phyloP scores from a whole-genome alignment of 2,329 filamentous ascomycete genomes.

The Colletotrichum sp. region DNA sequence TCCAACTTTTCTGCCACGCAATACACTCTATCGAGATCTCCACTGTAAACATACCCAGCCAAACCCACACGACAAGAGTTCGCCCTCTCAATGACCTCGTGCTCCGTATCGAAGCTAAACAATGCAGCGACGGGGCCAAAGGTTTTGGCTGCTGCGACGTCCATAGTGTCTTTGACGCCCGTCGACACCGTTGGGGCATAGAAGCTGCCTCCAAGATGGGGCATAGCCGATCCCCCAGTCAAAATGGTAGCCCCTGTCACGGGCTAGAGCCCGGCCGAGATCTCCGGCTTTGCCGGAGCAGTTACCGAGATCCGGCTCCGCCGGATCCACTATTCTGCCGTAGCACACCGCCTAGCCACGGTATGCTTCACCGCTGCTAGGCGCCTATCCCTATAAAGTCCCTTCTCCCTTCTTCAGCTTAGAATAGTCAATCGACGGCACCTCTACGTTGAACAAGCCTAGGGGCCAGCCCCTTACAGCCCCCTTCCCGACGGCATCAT shows the following conservation, averaged over 20 bases:
- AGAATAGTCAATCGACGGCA: too few relatives aligned
- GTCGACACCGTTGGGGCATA: slow-evolving; percentile 89
- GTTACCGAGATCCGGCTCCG: too few relatives aligned
- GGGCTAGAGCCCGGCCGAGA: too few relatives aligned
- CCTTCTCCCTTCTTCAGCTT: too few relatives aligned
- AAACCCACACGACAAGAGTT: slow-evolving; percentile 86
- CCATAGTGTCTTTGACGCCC: slow-evolving; percentile 86
- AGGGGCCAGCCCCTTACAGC: too few relatives aligned
- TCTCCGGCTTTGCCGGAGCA: too few relatives aligned
- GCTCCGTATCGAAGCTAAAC: slow-evolving; percentile 87
- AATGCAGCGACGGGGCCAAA: slow-evolving; percentile 93
- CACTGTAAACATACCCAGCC: slow-evolving; percentile 91
- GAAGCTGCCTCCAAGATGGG: slow-evolving; percentile 73
- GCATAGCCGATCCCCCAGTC: slow-evolving; percentile 74
- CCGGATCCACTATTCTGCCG: too few relatives aligned
- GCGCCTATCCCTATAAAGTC: too few relatives aligned
- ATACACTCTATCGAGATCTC: slow-evolving; percentile 61
- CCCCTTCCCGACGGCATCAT: slow-evolving; percentile 79
- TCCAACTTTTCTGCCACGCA: slow-evolving; percentile 73
- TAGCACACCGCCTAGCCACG: too few relatives aligned
- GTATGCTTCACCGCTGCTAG: too few relatives aligned
- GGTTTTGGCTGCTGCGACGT: slow-evolving; percentile 84
- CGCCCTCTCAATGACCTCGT: slow-evolving; percentile 83
- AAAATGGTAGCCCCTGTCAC: slow-evolving; percentile 78
- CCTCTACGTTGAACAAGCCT: too few relatives aligned